Evolutionary conservation across 2,329 filamentous ascomycete genomes (phyloP).

Genomic region (Raffaelea ambrosiae): DNA sequence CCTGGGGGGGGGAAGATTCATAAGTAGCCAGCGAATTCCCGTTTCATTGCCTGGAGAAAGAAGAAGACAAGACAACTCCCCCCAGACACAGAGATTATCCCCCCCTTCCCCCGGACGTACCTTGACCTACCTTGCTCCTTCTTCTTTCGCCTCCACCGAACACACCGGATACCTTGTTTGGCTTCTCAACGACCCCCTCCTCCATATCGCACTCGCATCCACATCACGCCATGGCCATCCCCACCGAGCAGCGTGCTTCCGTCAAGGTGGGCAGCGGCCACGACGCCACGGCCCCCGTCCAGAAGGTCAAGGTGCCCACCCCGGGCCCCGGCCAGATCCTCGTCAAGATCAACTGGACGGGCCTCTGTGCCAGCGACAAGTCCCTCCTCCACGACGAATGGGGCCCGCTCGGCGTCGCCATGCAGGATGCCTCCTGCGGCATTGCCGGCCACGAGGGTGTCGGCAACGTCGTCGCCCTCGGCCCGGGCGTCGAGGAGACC

Average conservation of each 20-base stretch:
- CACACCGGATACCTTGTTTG: no score
- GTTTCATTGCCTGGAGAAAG: no score
- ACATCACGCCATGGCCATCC: slow-evolving; percentile 8
- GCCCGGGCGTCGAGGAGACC: slow-evolving; percentile 1
- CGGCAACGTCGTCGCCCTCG: slow-evolving; percentile 6
- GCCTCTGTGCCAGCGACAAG: slow-evolving; percentile 13
- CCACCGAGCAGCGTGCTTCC: slow-evolving; percentile 8
- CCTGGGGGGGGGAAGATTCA: no score
- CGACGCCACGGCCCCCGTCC: not conserved
- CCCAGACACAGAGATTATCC: no score
- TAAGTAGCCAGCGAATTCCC: no score
- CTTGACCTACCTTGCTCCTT: no score
- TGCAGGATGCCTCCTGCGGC: slow-evolving; percentile 2
- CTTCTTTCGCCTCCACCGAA: no score
- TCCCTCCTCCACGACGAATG: slow-evolving; percentile 12
- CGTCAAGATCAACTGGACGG: slow-evolving; percentile 9
- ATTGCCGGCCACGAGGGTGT: slow-evolving; percentile 10
- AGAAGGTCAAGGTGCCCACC: not conserved
- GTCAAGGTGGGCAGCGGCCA: slow-evolving; percentile 7
- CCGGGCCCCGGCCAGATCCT: slow-evolving; percentile 11
- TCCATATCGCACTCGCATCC: no score
- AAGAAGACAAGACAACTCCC: no score
- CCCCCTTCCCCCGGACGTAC: no score
- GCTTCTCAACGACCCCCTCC: no score
- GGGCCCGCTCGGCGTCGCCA: slow-evolving; percentile 5